Evolutionary conservation across 495 filamentous ascomycete genomes (phyloP).

Genomic region (Hyphodiscus hymeniophilus): DNA sequence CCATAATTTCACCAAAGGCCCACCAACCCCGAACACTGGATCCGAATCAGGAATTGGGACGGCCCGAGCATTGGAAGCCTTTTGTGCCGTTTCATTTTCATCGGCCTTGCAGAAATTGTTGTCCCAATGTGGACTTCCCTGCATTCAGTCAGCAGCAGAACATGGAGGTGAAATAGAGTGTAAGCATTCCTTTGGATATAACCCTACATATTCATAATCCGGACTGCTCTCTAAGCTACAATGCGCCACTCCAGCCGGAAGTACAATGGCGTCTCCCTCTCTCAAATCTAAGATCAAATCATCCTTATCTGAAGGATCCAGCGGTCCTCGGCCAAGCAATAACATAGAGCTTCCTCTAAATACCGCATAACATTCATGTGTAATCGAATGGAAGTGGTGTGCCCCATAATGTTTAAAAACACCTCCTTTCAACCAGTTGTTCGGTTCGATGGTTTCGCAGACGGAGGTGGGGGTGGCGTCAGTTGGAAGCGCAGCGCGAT

Average conservation of each 20-base stretch:
- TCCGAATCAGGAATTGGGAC: conserved; percentile 12
- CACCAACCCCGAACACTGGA: conserved; percentile 9
- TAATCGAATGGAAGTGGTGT: conserved; percentile 31
- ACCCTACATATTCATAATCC: conserved; percentile 32
- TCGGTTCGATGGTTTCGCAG: conserved; percentile 25
- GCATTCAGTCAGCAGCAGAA: neutral
- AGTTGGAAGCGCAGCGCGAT: conserved; percentile 27
- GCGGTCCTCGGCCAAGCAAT: conserved; percentile 27
- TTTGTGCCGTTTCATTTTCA: conserved; percentile 4
- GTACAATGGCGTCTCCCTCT: conserved; percentile 28
- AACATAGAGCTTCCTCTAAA: conserved; percentile 26
- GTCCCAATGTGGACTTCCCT: conserved; percentile 16
- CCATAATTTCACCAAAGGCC: conserved; percentile 13
- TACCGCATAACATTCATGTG: conserved; percentile 34
- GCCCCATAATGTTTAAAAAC: conserved; percentile 28
- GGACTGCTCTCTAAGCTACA: conserved; percentile 25
- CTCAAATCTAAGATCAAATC: conserved; percentile 27
- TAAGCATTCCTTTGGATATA: conserved; percentile 29
- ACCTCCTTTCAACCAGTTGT: conserved; percentile 31
- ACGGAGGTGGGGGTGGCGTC: conserved; percentile 17
- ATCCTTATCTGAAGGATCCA: conserved; percentile 22
- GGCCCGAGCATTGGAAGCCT: conserved; percentile 8
- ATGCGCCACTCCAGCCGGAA: conserved; percentile 32
- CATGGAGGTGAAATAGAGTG: neutral
- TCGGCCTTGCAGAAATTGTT: conserved; percentile 17